Base-by-base conservation (phyloP, 108 stramenopile genomes). In the Cyclotella baltica region DNA sequence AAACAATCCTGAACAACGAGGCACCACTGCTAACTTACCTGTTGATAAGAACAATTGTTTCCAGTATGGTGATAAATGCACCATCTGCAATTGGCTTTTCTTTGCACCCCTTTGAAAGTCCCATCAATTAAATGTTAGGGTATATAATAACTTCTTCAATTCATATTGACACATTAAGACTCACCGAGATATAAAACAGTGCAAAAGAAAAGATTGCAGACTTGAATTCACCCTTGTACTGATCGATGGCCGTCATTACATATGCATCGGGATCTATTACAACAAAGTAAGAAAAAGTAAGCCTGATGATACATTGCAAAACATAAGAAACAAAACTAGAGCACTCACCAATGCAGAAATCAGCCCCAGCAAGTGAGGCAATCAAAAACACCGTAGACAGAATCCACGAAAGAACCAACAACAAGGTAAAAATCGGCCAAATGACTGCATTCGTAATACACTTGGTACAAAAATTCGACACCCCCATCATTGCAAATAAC, bases 401-500 rank as follows among this genome's bases (percentile, higher is more conserved):
- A 18, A 67, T 51, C 67, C 81, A 83, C 0, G 63, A 43, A 23
- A 76, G 36, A 18, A 72, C 25, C 52, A 83, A 55, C 0, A 76
- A 31, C 19, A 76, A 59, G 53, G 63, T 47, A 66, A 83, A 83
- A 22, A 83, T 28, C 23, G 81, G 81, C 81, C 75, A 83, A 34
- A 83, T 63, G 3, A 83, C 43, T 2, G 71, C 75, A 40, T 68
- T 67, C 37, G 64, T 70, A 3, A 83, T 55, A 59, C 70, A 83
- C 48, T 57, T 65, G 3, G 81, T 83, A 55, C 59, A 72, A 46
- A 63, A 51, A 38, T 83, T 83, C 0, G 81, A 76, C 31, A 76
- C 33, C 0, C 55, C 75, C 19, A 40, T 62, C 6, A 62, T 34
- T 28, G 81, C 62, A 22, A 83, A 76, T 22, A 61, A 25, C 0